Base-by-base conservation (phyloP, 306 rosid species). In the Hippophae rhamnoides region DNA sequence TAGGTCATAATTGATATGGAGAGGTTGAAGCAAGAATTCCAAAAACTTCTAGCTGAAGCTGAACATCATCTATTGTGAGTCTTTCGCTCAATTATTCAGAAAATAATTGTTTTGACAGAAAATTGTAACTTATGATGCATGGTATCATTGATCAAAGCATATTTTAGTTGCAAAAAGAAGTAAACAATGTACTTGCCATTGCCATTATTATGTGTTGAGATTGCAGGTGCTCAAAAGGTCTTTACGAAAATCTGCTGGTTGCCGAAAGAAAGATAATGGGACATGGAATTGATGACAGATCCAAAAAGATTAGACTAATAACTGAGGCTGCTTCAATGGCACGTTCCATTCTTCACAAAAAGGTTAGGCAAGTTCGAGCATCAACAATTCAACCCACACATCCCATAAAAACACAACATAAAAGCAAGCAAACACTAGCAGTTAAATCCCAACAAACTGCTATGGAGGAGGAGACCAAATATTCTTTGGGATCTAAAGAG, bases 1-100 rank as follows among this genome's bases (percentile, higher is more conserved):
- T 72, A 92, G 96, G 89, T 87, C 57, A 92, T 92, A 78, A 64
- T 72, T 41, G 89, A 87, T 59, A 85, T 85, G 98, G 98, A 92
- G 75, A 82, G 69, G 69, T 78, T 75, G 45, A 92, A 92, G 81
- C 90, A 82, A 70, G 83, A 81, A 27, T 77, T 78, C 72, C 83
- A 79, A 62, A 70, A 71, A 71, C 84, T 78, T 64, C 70, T 80
- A 73, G 72, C 68, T 50, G 84, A 82, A 65, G 81, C 83, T 10
- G 69, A 54, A 14, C 73, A 80, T 71, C 74, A 83, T 71, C 73
- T 85, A 68, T 74, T 14, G 99, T 92, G 62, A 83, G 99, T 69
- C 54, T 46, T 49, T 58, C 57, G 49, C 62, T 69, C 42, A 10
- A 31, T 56, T 43, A 41, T 45, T 49, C 10, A 46, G 13, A 46